These are phyloP conservation scores for Penicillium egyptiacum DNA, from an alignment of 495 filamentous ascomycete genomes.

Conservation along the genomic window DNA sequence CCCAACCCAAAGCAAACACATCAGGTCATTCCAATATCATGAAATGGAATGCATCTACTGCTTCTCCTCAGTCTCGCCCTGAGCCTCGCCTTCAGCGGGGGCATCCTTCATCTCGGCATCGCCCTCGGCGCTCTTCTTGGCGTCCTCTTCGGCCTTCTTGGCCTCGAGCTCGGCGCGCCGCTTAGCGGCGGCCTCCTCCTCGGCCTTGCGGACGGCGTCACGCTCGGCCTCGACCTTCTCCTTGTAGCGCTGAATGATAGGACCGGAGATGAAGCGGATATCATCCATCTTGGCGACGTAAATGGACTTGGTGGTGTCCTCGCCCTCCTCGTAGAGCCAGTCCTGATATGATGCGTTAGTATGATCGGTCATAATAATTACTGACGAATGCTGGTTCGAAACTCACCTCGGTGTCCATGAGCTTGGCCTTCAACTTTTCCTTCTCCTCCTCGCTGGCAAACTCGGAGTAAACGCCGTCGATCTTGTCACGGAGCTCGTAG, in stretches of 20 bases:
- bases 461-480: conserved; percentile 84
- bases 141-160: conserved; percentile 48
- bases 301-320: conserved; percentile 88
- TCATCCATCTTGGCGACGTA: conserved; percentile 96
- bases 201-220: conserved; percentile 67
- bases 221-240: conserved; percentile 92
- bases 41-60: conserved; percentile 31
- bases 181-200: conserved; percentile 80
- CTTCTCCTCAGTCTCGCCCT: conserved; percentile 46
- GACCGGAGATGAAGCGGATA: conserved; percentile 84
- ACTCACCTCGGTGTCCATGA: conserved; percentile 79
- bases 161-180: conserved; percentile 73
- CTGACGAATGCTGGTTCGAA: not conserved
- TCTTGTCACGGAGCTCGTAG: conserved; percentile 92
- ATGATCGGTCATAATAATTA: conserved; percentile 16
- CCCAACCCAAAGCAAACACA: conserved; percentile 3
- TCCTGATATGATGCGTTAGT: conserved; percentile 56
- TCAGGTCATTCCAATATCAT: not conserved
- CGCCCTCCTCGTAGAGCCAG: conserved; percentile 98
- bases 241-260: conserved; percentile 90
- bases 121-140: conserved; percentile 41
- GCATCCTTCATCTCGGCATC: conserved; percentile 28
- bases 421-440: conserved; percentile 74
- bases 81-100: conserved; percentile 34
- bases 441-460: conserved; percentile 94